Evolutionary conservation across 1,139 yeast genomes (phyloP).

Genomic region (Yamadazyma triangularis): DNA sequence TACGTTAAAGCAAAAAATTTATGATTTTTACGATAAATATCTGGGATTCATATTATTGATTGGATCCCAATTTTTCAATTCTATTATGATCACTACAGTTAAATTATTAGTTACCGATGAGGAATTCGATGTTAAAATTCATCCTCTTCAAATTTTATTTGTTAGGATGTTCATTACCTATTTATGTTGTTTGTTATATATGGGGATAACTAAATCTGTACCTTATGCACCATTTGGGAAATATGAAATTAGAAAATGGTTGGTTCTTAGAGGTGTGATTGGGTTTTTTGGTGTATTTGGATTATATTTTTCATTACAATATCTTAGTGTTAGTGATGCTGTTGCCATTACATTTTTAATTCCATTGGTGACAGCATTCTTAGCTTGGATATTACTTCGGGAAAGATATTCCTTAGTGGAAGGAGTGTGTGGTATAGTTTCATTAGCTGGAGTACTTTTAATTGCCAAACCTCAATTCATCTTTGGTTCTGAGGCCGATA

Average conservation of each 20-base stretch:
- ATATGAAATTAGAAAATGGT: constrained; percentile 46
- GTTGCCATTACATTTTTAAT: constrained; percentile 74
- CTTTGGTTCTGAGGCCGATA: constrained; percentile 43
- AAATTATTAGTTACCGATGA: constrained; percentile 65
- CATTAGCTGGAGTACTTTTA: constrained; percentile 70
- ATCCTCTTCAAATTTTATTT: constrained; percentile 74
- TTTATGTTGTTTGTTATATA: constrained; percentile 50
- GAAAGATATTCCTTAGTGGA: constrained; percentile 70
- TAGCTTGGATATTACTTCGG: constrained; percentile 63
- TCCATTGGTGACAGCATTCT: constrained; percentile 72
- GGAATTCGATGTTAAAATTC: constrained; percentile 51
- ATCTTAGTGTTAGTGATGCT: constrained; percentile 70
- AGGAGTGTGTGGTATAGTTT: constrained; percentile 61
- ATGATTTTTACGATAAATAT: not conserved
- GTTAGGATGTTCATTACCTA: constrained; percentile 75
- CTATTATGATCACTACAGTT: constrained; percentile 72
- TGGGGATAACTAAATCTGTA: constrained; percentile 44
- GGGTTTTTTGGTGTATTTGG: constrained; percentile 83
- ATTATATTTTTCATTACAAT: constrained; percentile 67
- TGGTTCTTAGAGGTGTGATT: constrained; percentile 60
- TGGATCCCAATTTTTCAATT: constrained; percentile 66
- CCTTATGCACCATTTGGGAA: constrained; percentile 75
- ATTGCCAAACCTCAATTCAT: constrained; percentile 81
- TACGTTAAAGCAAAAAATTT: too few species aligned
- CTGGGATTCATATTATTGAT: constrained; percentile 40